Conservation (phyloP, 768 basidiomycete species). For the Boletus reticulatus region DNA sequence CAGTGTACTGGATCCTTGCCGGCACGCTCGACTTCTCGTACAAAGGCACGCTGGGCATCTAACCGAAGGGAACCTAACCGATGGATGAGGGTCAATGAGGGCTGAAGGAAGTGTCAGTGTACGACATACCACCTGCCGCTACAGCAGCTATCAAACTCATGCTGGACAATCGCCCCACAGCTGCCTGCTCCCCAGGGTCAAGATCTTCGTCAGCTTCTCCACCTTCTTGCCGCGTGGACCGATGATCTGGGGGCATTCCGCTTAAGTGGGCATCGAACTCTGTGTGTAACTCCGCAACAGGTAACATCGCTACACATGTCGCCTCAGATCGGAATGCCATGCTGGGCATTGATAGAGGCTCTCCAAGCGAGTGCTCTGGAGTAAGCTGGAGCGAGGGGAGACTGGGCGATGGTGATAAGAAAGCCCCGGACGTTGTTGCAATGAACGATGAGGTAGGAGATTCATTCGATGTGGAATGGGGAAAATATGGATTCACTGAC, state of each 20-base stretch:
- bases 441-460: slow-evolving; percentile 27
- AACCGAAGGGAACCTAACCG: slow-evolving; percentile 51
- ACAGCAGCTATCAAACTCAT: slow-evolving; percentile 93
- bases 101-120: slow-evolving; percentile 3
- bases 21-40: slow-evolving; percentile 71
- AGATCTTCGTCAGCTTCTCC: slow-evolving; percentile 39
- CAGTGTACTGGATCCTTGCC: slow-evolving; percentile 66
- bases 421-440: slow-evolving; percentile 17
- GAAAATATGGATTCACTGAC: slow-evolving; percentile 54
- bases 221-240: slow-evolving; percentile 12
- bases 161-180: slow-evolving; percentile 82
- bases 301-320: slow-evolving; percentile 2
- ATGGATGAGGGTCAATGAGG: slow-evolving; percentile 5
- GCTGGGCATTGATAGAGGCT: slow-evolving; percentile 12
- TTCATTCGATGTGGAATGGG: slow-evolving; percentile 34
- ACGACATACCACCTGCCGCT: slow-evolving; percentile 65
- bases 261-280: slow-evolving; percentile 10
- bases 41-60: slow-evolving; percentile 60
- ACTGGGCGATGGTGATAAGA: slow-evolving; percentile 8
- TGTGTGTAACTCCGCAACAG: slow-evolving; percentile 3
- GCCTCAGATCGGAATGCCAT: slow-evolving; percentile 17
- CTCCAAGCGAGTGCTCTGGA: slow-evolving; percentile 12
- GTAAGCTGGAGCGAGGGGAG: slow-evolving; percentile 16
- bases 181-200: slow-evolving; percentile 63
- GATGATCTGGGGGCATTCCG: slow-evolving; percentile 16